A percentile compares a stretch with the other conserved stretches of the same genome.
These are phyloP conservation scores for Beauveria australis DNA, from an alignment of 2,329 filamentous ascomycete species.

Conservation along the genomic window DNA sequence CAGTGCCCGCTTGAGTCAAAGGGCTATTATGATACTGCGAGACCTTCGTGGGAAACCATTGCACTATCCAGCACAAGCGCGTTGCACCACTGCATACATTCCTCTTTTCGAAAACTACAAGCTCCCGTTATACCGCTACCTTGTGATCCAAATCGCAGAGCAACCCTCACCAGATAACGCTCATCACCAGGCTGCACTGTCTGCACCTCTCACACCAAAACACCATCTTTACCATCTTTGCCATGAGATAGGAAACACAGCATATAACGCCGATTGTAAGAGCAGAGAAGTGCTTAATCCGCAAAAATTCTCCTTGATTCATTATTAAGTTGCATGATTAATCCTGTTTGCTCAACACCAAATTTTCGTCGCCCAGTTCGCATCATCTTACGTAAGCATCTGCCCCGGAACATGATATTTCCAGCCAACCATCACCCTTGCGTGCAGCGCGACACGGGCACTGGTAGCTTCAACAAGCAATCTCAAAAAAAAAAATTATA, in stretches of 20 bases:
- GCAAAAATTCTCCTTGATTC: no score
- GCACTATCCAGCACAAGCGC: background rate
- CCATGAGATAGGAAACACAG: no score
- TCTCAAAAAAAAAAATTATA: conserved; percentile 7
- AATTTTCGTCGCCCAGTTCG: background rate
- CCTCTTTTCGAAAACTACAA: background rate
- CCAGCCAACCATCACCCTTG: conserved; percentile 8
- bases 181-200: background rate
- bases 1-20: background rate
- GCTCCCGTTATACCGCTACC: background rate
- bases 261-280: no score
- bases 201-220: no score
- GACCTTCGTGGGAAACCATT: background rate
- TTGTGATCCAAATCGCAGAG: background rate
- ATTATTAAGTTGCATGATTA: no score
- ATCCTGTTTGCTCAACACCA: no score
- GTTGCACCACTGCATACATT: background rate
- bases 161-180: background rate
- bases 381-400: conserved; percentile 9
- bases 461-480: background rate
- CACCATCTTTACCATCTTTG: no score
- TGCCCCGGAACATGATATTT: conserved; percentile 13
- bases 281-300: no score
- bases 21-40: background rate
- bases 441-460: conserved; percentile 10